These are phyloP conservation scores for Draba incana DNA, from an alignment of 345 rosid genomes.

Conservation along the genomic window DNA sequence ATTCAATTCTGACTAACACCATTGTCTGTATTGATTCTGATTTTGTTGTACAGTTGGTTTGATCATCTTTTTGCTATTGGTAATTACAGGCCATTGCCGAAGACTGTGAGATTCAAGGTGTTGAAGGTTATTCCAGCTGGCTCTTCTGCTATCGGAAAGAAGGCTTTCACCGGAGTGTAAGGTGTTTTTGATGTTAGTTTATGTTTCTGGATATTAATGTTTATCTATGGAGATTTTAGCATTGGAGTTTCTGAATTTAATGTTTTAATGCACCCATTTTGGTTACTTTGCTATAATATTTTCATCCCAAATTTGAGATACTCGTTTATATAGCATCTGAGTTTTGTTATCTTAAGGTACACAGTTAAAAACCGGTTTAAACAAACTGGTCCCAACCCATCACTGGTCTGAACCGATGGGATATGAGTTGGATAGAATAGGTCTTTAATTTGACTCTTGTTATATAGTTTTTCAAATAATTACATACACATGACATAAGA, in stretches of 20 bases:
- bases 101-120: slow-evolving; percentile 80
- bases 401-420: too few relatives aligned
- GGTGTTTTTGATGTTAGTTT: slow-evolving; percentile 18
- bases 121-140: slow-evolving; percentile 84
- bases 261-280: slow-evolving; percentile 18
- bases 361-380: too few relatives aligned
- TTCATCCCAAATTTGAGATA: background rate
- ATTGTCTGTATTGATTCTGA: background rate
- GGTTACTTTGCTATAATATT: background rate
- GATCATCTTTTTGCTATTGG: background rate
- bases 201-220: slow-evolving; percentile 32
- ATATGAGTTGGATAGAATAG: too few relatives aligned
- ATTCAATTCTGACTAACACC: background rate
- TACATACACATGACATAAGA: too few relatives aligned
- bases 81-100: slow-evolving; percentile 66
- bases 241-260: slow-evolving; percentile 6
- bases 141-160: slow-evolving; percentile 67
- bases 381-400: too few relatives aligned
- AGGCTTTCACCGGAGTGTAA: slow-evolving; percentile 66
- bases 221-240: slow-evolving; percentile 17
- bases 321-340: background rate
- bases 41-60: background rate
- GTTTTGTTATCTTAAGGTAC: too few relatives aligned
- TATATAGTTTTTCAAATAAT: too few relatives aligned
- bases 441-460: too few relatives aligned